Conservation (phyloP, 2,329 filamentous ascomycete species). For the Fusarium marasasianum region DNA sequence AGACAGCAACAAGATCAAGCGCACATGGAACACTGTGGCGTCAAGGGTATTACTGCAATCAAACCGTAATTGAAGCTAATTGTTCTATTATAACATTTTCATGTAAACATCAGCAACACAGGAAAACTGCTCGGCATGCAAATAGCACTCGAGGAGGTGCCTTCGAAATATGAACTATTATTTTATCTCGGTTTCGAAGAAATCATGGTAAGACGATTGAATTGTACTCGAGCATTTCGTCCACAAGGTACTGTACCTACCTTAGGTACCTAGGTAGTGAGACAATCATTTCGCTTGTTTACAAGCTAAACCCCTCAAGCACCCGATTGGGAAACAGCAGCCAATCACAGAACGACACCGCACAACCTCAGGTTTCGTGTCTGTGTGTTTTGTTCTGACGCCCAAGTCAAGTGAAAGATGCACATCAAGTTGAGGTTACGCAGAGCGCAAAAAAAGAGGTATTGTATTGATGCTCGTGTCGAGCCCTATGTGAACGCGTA, state of each 20-base stretch:
- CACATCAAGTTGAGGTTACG: slow-evolving; percentile 5
- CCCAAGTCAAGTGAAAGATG: neutral
- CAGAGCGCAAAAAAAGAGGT: slow-evolving; percentile 35
- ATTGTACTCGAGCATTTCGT: neutral
- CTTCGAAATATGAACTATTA: neutral
- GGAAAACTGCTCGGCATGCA: neutral
- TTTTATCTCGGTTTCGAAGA: neutral
- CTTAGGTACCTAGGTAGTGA: neutral
- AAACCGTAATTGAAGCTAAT: neutral
- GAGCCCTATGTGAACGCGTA: slow-evolving; percentile 41
- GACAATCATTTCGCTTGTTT: slow-evolving; percentile 28
- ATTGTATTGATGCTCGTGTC: slow-evolving; percentile 41
- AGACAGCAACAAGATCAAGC: neutral
- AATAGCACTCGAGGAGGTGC: neutral
- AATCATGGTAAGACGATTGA: neutral
- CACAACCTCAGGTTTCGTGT: slow-evolving; percentile 6
- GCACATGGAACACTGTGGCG: slow-evolving; percentile 8
- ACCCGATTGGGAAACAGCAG: slow-evolving; percentile 20
- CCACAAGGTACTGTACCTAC: neutral
- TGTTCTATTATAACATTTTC: neutral
- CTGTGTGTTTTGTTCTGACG: neutral
- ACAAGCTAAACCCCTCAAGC: neutral
- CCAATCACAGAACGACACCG: slow-evolving; percentile 10
- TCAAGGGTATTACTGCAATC: slow-evolving; percentile 5
- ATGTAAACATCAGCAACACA: neutral